Conservation (phyloP, 352 stramenopile genomes). For the Pythium pyrilobum region DNA sequence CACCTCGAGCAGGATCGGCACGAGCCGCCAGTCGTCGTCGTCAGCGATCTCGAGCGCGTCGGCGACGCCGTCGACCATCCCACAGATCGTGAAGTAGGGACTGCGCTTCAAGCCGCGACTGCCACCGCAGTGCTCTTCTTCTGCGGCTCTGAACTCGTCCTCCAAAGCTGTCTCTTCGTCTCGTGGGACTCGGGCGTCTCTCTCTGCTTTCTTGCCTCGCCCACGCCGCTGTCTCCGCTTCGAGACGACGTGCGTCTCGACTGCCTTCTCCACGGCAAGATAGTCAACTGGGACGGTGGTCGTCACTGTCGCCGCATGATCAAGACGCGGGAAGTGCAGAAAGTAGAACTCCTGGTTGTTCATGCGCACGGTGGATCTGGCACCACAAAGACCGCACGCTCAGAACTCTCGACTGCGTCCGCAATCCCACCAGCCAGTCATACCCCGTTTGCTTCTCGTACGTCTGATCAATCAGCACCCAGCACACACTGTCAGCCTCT, state of each 20-base stretch:
- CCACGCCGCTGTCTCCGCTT: too few relatives aligned
- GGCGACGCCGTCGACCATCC: slow-evolving; percentile 74
- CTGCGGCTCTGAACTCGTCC: background rate
- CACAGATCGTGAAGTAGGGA: slow-evolving; percentile 63
- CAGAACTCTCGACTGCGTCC: background rate
- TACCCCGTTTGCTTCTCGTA: slow-evolving; percentile 62
- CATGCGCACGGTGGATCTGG: slow-evolving; percentile 38
- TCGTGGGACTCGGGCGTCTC: too few relatives aligned
- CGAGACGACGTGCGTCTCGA: slow-evolving; percentile 17
- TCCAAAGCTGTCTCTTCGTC: too few relatives aligned
- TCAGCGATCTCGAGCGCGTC: slow-evolving; percentile 47
- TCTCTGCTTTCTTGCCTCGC: background rate
- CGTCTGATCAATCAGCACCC: slow-evolving; percentile 17
- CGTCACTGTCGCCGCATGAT: background rate
- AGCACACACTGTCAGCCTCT: too few relatives aligned
- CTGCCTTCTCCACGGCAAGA: slow-evolving; percentile 17
- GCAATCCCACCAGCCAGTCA: background rate
- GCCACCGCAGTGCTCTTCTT: background rate
- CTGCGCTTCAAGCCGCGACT: background rate
- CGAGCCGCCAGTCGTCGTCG: slow-evolving; percentile 58
- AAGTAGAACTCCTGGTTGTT: slow-evolving; percentile 68
- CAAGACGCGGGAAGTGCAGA: slow-evolving; percentile 40
- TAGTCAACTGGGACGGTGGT: slow-evolving; percentile 20
- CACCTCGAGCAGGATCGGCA: slow-evolving; percentile 63
- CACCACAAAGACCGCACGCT: background rate